Percentiles rank a stretch among this genome's conserved stretches.
Evolutionary conservation across 208 protist species (phyloP).

Genomic region (Acanthamoeba healyi): DNA sequence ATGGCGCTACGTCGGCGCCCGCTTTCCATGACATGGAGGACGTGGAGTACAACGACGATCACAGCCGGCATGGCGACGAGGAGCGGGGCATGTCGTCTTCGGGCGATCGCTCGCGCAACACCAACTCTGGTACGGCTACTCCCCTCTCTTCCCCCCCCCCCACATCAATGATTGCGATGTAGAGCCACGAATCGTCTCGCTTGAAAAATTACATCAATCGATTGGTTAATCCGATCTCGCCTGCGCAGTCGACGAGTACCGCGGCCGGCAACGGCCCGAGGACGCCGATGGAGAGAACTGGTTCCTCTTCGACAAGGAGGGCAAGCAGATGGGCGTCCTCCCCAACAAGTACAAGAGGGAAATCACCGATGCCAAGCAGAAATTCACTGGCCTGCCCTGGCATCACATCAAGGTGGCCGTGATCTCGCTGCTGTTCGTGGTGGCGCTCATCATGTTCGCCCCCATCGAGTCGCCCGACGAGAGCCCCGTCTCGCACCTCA

Average conservation of each 20-base stretch:
- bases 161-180: neutral
- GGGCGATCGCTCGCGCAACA: neutral
- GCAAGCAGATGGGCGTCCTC: neutral
- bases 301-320: constrained; percentile 7
- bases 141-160: neutral
- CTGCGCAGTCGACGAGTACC: constrained; percentile 8
- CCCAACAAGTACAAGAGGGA: constrained; percentile 6
- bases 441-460: constrained; percentile 21
- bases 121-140: neutral
- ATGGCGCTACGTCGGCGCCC: constrained; percentile 27
- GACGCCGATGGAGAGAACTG: neutral
- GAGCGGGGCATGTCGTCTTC: constrained; percentile 10
- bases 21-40: constrained; percentile 39
- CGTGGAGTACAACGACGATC: neutral
- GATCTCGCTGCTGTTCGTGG: neutral
- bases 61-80: neutral
- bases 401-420: constrained; percentile 48
- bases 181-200: neutral
- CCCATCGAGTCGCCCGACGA: constrained; percentile 17
- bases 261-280: neutral
- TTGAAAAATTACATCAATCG: too few relatives aligned
- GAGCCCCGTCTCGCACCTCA: neutral
- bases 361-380: neutral
- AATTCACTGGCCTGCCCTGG: neutral
- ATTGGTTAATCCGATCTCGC: neutral